Base-by-base conservation (phyloP, 1,284 basidiomycete species). In the Leucoagaricus sp. region DNA sequence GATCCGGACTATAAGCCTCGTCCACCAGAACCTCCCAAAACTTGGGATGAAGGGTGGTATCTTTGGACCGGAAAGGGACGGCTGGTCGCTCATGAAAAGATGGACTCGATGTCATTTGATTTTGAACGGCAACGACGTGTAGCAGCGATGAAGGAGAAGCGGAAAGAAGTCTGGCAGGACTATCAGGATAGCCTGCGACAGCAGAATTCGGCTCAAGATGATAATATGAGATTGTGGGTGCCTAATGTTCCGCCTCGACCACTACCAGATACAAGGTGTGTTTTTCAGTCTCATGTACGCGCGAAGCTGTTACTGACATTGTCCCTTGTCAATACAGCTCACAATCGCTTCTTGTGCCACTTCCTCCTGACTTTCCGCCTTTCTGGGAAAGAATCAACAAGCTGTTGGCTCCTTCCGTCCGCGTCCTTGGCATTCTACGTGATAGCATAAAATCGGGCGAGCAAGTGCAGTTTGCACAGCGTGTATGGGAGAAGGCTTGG, bases 41-140 rank as follows among this genome's bases (percentile, higher is more conserved):
- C 80, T 63, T 91, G 89, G 89, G 77, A 87, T 53, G 83, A 86
- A 64, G 88, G 89, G 1, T 86, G 81, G 79, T 91, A 91, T 64
- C 62, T 91, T 38, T 91, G 88, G 87, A 78, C 80, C 48, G 81
- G 80, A 23, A 76, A 77, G 57, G 83, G 77, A 52, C 74, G 76
- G 36, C 76, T 75, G 69, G 81, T 78, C 10, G 75, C 80, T 10
- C 75, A 80, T 61, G 80, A 86, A 65, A 84, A 82, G 64, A 67
- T 85, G 53, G 70, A 80, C 23, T 73, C 77, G 53, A 89, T 91
- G 87, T 75, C 73, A 64, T 65, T 75, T 50, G 79, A 79, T 60
- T 71, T 91, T 41, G 74, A 76, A 58, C 69, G 66, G 19, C 85
- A 87, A 67, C 73, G 76, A 34, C 64, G 70, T 41, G 72, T 75